These are phyloP conservation scores for Solidago caesia DNA, from an alignment of 129 eudicot genomes.

Conservation along the genomic window DNA sequence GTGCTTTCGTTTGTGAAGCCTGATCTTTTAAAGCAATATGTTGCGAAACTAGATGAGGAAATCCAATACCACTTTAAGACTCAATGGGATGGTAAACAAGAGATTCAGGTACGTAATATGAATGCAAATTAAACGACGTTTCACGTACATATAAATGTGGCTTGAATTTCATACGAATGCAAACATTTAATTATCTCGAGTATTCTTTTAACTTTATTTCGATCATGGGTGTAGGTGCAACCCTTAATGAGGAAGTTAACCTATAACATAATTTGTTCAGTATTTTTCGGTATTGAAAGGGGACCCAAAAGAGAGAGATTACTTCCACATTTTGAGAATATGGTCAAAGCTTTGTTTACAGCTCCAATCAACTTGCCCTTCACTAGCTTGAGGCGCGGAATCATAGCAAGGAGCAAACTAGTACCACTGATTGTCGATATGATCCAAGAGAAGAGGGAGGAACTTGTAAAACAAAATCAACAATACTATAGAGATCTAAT, in stretches of 20 bases:
- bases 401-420: slow-evolving; percentile 48
- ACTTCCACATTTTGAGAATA: slow-evolving; percentile 34
- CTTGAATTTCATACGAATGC: background rate
- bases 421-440: slow-evolving; percentile 34
- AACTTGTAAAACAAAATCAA: slow-evolving; percentile 30
- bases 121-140: background rate
- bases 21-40: background rate
- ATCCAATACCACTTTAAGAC: background rate
- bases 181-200: background rate
- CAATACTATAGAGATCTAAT: slow-evolving; percentile 50
- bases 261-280: slow-evolving; percentile 27
- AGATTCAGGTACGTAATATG: background rate
- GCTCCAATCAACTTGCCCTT: slow-evolving; percentile 40
- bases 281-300: slow-evolving; percentile 54
- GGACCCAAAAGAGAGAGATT: slow-evolving; percentile 47
- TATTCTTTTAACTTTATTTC: background rate
- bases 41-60: background rate
- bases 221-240: slow-evolving; percentile 34
- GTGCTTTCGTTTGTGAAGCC: background rate
- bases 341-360: slow-evolving; percentile 38
- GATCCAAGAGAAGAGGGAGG: slow-evolving; percentile 42
- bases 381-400: slow-evolving; percentile 45
- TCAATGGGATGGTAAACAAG: slow-evolving; percentile 9
- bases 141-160: too few species aligned
- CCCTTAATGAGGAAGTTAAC: slow-evolving; percentile 57